These are phyloP conservation scores for Trapa bicornis DNA, from an alignment of 345 rosid species.

Conservation along the genomic window DNA sequence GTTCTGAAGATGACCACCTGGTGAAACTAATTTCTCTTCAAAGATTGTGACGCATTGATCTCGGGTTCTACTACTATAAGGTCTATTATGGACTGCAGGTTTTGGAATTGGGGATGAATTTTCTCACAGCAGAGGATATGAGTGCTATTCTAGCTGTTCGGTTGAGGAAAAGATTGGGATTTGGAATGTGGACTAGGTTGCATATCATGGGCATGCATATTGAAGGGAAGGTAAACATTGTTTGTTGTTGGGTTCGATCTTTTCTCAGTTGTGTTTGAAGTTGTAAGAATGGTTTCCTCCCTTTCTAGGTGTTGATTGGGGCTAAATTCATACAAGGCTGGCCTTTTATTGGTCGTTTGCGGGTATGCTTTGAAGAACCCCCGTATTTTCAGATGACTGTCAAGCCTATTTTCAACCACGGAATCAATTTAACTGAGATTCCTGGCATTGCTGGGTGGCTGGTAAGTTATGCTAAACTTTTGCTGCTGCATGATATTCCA, in stretches of 20 bases:
- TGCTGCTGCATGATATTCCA: neutral
- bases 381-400: constrained; percentile 96
- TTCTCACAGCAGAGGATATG: constrained; percentile 91
- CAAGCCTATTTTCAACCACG: constrained; percentile 68
- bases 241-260: no score
- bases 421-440: constrained; percentile 77
- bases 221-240: constrained; percentile 59
- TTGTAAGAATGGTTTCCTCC: neutral
- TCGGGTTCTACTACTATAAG: neutral
- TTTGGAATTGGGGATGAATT: constrained; percentile 73
- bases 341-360: constrained; percentile 86
- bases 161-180: constrained; percentile 74
- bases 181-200: constrained; percentile 88
- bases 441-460: constrained; percentile 99
- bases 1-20: constrained; percentile 81
- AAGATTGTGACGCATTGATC: neutral
- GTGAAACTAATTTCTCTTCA: constrained; percentile 20
- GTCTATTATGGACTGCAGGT: neutral
- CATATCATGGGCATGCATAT: constrained; percentile 93
- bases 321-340: constrained; percentile 72
- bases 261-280: no score
- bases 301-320: constrained; percentile 73
- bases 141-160: constrained; percentile 82
- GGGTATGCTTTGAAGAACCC: constrained; percentile 94
- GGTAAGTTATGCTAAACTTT: constrained; percentile 31